A percentile compares a stretch with the other conserved stretches of the same genome.
phyloP scores from a whole-genome alignment of 1,284 basidiomycete genomes.

The Ceratobasidium sp. region DNA sequence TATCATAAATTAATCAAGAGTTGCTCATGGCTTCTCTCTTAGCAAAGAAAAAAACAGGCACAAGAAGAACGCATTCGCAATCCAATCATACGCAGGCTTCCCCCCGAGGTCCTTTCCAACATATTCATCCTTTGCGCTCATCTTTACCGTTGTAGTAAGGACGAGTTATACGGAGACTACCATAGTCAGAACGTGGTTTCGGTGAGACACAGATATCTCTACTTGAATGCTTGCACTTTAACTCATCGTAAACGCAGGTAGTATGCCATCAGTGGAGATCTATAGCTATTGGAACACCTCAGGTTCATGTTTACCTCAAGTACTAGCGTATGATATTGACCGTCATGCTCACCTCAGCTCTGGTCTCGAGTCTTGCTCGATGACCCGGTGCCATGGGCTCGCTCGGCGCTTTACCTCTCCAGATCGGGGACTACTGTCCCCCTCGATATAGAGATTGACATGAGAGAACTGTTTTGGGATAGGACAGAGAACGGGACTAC shows the following conservation, averaged over 20 bases:
- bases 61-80: too few relatives aligned
- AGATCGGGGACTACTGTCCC: constrained; percentile 22
- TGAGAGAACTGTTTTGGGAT: constrained; percentile 14
- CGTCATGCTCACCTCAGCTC: not conserved
- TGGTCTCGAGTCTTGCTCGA: constrained; percentile 14
- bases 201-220: not conserved
- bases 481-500: not conserved
- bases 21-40: too few relatives aligned
- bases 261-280: constrained; percentile 5
- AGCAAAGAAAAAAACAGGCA: too few relatives aligned
- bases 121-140: too few relatives aligned
- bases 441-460: constrained; percentile 28
- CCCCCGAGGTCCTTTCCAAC: too few relatives aligned
- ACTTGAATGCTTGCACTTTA: not conserved
- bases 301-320: not conserved
- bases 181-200: not conserved
- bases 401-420: constrained; percentile 16
- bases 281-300: too few relatives aligned
- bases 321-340: not conserved
- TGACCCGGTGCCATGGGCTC: constrained; percentile 18
- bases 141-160: too few relatives aligned
- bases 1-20: too few relatives aligned
- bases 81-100: too few relatives aligned
- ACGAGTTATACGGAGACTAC: too few relatives aligned
- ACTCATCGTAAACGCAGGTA: not conserved